These are phyloP conservation scores for Fusarium fujikuroi DNA, from an alignment of 2,329 filamentous ascomycete species.

Conservation along the genomic window DNA sequence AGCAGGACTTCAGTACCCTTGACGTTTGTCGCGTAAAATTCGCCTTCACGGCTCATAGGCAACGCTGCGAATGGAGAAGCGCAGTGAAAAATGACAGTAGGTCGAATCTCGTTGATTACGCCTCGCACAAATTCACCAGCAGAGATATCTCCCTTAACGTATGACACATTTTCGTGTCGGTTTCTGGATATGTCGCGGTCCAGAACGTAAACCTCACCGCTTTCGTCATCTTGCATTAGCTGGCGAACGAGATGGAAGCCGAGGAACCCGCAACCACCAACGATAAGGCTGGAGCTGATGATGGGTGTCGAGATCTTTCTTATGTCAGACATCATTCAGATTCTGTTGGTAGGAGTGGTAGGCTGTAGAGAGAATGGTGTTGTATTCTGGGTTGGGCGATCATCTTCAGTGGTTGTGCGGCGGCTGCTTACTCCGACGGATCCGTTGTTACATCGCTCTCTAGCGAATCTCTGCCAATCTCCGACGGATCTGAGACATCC, in stretches of 20 bases:
- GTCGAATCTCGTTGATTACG: conserved; percentile 40
- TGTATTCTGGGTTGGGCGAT: not conserved
- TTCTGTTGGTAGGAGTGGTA: too few species aligned
- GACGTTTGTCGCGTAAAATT: conserved; percentile 47
- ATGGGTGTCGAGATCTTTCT: not conserved
- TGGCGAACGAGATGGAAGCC: conserved; percentile 47
- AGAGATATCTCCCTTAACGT: conserved; percentile 44
- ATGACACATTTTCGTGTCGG: conserved; percentile 37
- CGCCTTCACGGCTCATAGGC: conserved; percentile 23
- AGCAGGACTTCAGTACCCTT: conserved; percentile 47
- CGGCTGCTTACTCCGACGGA: not conserved
- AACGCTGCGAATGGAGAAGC: conserved; percentile 45
- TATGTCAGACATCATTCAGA: not conserved
- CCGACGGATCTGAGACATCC: not conserved
- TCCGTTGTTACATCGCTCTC: not conserved
- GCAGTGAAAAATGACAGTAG: conserved; percentile 48
- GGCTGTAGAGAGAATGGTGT: not conserved
- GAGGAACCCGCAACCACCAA: conserved; percentile 50
- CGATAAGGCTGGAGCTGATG: conserved; percentile 25
- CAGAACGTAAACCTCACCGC: conserved; percentile 43
- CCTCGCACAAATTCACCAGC: conserved; percentile 11
- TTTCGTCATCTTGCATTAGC: conserved; percentile 39
- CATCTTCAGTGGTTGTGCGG: not conserved
- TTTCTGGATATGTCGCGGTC: conserved; percentile 44
- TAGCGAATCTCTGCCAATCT: not conserved